These are phyloP conservation scores for Penicillium sp. DNA, from an alignment of 2,329 filamentous ascomycete species.

Conservation along the genomic window DNA sequence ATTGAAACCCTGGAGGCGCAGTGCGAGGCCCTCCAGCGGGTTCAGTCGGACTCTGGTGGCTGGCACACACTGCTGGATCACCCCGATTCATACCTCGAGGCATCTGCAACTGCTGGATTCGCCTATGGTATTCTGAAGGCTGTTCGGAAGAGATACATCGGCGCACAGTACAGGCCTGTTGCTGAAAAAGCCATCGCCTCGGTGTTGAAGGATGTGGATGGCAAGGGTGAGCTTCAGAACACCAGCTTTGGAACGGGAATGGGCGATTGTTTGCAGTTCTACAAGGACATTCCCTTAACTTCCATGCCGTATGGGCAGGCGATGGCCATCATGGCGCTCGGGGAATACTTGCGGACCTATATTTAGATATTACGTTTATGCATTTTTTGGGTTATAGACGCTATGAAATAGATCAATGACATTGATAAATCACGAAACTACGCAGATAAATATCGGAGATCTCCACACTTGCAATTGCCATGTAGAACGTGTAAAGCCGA, in stretches of 20 bases:
- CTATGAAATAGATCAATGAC: neutral
- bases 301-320: slow-evolving; percentile 84
- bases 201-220: slow-evolving; percentile 64
- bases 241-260: slow-evolving; percentile 78
- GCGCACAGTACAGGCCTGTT: slow-evolving; percentile 58
- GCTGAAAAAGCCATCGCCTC: slow-evolving; percentile 66
- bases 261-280: slow-evolving; percentile 71
- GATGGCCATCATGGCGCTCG: slow-evolving; percentile 79
- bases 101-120: slow-evolving; percentile 76
- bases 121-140: slow-evolving; percentile 77
- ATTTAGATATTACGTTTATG: slow-evolving; percentile 33
- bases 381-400: neutral
- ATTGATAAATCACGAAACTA: neutral
- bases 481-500: too few relatives aligned
- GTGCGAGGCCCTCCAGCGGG: slow-evolving; percentile 59
- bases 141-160: slow-evolving; percentile 67
- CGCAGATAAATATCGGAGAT: neutral
- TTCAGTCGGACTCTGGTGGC: slow-evolving; percentile 63
- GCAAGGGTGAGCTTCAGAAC: slow-evolving; percentile 67
- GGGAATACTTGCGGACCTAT: slow-evolving; percentile 67
- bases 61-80: slow-evolving; percentile 76
- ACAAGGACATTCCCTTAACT: slow-evolving; percentile 72
- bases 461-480: neutral
- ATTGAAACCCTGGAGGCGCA: slow-evolving; percentile 63
- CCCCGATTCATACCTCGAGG: slow-evolving; percentile 70